These are phyloP conservation scores for Entophlyctis luteolus DNA, from an alignment of 192 early-diverging fungal genomes.

Conservation along the genomic window DNA sequence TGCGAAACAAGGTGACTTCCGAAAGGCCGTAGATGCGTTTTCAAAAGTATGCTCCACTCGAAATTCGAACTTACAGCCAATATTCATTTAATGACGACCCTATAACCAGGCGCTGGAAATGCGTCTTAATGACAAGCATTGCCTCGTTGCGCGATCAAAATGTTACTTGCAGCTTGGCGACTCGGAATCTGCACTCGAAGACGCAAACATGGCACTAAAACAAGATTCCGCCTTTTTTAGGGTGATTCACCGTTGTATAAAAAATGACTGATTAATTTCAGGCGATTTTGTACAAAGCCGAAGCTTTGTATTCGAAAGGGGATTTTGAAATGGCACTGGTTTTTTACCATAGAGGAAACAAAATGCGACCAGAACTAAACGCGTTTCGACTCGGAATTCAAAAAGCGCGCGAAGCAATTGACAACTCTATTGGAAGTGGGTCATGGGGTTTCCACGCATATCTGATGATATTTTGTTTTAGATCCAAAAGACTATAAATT, in stretches of 20 bases:
- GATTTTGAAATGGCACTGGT: slow-evolving; percentile 57
- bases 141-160: slow-evolving; percentile 43
- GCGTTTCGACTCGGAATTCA: slow-evolving; percentile 56
- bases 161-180: slow-evolving; percentile 47
- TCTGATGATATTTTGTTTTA: neutral
- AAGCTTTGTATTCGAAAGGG: slow-evolving; percentile 51
- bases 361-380: slow-evolving; percentile 49
- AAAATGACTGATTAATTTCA: neutral
- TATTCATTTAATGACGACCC: neutral
- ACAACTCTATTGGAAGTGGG: slow-evolving; percentile 51
- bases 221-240: slow-evolving; percentile 40
- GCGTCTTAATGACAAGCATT: slow-evolving; percentile 44
- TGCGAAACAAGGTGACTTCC: slow-evolving; percentile 43
- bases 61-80: neutral
- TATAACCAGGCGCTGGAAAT: slow-evolving; percentile 35
- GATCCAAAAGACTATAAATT: slow-evolving; percentile 49
- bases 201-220: slow-evolving; percentile 43
- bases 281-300: slow-evolving; percentile 53
- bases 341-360: slow-evolving; percentile 57
- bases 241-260: slow-evolving; percentile 1
- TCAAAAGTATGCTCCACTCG: slow-evolving; percentile 34
- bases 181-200: slow-evolving; percentile 39
- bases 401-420: slow-evolving; percentile 52
- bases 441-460: neutral
- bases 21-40: slow-evolving; percentile 51